These are phyloP conservation scores for Acacia concinna DNA, from an alignment of 331 rosid genomes.

Conservation along the genomic window DNA sequence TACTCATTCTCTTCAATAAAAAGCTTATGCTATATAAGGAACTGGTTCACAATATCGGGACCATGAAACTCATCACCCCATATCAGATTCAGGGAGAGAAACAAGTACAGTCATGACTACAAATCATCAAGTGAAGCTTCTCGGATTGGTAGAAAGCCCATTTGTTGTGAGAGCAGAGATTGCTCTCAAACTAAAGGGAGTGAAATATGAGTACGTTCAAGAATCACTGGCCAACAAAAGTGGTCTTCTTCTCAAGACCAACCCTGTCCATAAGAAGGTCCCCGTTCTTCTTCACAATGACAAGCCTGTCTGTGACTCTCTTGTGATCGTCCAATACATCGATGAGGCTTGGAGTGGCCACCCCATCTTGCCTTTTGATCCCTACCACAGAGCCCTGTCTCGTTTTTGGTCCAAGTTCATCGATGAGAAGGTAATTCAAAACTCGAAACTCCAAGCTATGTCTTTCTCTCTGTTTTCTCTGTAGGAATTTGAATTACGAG, in stretches of 20 bases:
- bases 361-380: conserved; percentile 25
- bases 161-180: not conserved
- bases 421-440: not conserved
- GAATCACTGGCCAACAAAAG: not conserved
- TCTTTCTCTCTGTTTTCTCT: not conserved
- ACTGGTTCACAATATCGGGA: not conserved
- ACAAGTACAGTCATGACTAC: not conserved
- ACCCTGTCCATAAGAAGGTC: conserved; percentile 14
- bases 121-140: not conserved
- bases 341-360: conserved; percentile 17
- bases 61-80: not conserved
- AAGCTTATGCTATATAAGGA: not conserved
- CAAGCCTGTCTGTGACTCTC: not conserved
- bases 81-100: not conserved
- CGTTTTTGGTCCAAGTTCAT: conserved; percentile 3
- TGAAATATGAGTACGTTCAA: not conserved
- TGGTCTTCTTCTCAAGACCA: not conserved
- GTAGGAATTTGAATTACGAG: not conserved
- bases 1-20: too few relatives aligned
- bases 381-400: not conserved
- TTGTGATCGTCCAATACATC: conserved; percentile 24
- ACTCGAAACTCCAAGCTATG: too few relatives aligned
- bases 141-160: not conserved
- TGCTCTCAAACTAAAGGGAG: conserved; percentile 25
- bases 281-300: conserved; percentile 17